A percentile compares a stretch with the other conserved stretches of the same genome.
Conservation (phyloP, 1,284 basidiomycete species). For the Cutaneotrichosporon sp. region DNA sequence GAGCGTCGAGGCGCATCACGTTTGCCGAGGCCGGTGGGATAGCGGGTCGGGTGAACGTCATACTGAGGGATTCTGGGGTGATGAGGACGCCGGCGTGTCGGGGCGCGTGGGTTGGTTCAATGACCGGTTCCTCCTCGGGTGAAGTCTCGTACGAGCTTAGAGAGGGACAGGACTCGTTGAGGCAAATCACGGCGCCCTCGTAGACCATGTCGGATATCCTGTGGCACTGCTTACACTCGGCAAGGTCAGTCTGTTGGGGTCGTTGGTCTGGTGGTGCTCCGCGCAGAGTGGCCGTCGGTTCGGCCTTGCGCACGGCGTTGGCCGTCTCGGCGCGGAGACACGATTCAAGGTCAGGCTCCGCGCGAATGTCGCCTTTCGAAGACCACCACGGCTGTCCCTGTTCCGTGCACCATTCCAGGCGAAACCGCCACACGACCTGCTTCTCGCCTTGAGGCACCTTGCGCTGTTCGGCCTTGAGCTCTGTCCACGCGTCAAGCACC, state of each 20-base stretch:
- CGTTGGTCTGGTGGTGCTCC: not conserved
- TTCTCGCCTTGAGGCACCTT: not conserved
- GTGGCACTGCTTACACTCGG: constrained; percentile 2
- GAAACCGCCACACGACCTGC: constrained; percentile 35
- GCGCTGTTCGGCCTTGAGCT: constrained; percentile 22
- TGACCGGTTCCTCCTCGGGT: not conserved
- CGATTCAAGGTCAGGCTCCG: not conserved
- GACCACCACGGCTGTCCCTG: constrained; percentile 40
- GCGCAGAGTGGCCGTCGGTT: constrained; percentile 1
- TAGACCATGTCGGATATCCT: constrained; percentile 11
- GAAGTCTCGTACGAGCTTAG: not conserved
- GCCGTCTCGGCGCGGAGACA: not conserved
- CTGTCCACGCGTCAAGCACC: constrained; percentile 46
- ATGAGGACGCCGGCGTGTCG: not conserved
- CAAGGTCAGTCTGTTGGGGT: too few relatives aligned
- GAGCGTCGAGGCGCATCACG: constrained; percentile 11
- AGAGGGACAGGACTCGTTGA: constrained; percentile 15
- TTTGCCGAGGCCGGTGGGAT: constrained; percentile 7
- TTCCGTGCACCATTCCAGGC: constrained; percentile 40
- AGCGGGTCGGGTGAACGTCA: constrained; percentile 2
- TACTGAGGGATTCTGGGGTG: not conserved
- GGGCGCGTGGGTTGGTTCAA: too few relatives aligned
- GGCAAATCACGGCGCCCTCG: constrained; percentile 9
- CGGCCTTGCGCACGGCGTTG: not conserved
- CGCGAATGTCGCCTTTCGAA: not conserved